Evolutionary conservation across 371 early-diverging fungal species (phyloP).

Genomic region (Modicella reniformis): DNA sequence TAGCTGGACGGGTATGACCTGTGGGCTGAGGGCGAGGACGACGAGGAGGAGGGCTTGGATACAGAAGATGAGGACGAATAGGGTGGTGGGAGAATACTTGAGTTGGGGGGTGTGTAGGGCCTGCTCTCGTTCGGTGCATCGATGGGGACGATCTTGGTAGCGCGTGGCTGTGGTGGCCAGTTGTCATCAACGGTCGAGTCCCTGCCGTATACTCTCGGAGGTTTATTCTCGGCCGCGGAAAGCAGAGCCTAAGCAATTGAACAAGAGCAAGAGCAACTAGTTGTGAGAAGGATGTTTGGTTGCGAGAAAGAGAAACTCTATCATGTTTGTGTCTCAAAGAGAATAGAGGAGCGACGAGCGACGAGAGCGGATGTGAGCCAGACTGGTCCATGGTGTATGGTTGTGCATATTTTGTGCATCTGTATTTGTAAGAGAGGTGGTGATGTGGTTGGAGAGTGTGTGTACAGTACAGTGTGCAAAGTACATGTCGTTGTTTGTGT

Average conservation of each 20-base stretch:
- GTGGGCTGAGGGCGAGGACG: constrained; percentile 19
- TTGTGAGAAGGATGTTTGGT: not conserved
- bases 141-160: constrained; percentile 27
- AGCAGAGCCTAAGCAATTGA: constrained; percentile 36
- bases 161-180: constrained; percentile 32
- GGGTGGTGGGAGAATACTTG: constrained; percentile 28
- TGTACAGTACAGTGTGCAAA: constrained; percentile 13
- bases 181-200: constrained; percentile 44
- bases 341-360: too few species aligned
- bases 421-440: not conserved
- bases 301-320: constrained; percentile 2
- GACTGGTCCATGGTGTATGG: too few species aligned
- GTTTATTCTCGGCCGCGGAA: constrained; percentile 36
- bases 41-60: constrained; percentile 6
- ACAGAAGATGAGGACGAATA: constrained; percentile 16
- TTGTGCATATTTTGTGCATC: too few species aligned
- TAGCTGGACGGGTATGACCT: constrained; percentile 26
- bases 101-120: constrained; percentile 13
- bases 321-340: too few species aligned
- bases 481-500: not conserved
- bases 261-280: not conserved
- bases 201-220: constrained; percentile 43
- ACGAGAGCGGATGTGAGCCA: not conserved
- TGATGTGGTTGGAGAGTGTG: not conserved
- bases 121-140: constrained; percentile 43